phyloP scores from a whole-genome alignment of 352 stramenopile species.

The Blastocystis sp. region DNA sequence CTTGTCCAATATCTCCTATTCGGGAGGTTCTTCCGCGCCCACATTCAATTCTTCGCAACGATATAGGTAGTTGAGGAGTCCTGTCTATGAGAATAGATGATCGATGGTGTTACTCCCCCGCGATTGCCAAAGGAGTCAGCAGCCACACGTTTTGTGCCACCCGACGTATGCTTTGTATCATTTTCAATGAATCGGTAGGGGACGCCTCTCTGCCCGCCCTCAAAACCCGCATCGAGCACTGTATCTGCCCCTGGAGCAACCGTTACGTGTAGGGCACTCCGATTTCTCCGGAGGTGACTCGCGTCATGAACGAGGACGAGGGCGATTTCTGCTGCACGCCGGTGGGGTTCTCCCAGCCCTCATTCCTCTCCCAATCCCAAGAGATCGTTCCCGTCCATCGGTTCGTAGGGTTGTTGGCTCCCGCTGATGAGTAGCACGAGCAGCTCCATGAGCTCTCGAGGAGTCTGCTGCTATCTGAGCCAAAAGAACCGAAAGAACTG shows the following conservation, averaged over 20 bases:
- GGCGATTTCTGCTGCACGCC: constrained; percentile 21
- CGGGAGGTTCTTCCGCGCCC: no score
- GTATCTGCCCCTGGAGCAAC: background rate
- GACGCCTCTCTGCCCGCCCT: no score
- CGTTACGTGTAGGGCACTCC: background rate
- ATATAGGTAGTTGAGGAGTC: no score
- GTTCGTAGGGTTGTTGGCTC: constrained; percentile 14
- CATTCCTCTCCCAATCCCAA: constrained; percentile 17
- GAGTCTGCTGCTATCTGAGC: background rate
- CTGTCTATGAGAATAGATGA: no score
- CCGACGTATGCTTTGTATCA: no score
- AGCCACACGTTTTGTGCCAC: no score
- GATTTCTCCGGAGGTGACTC: background rate
- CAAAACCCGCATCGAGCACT: background rate
- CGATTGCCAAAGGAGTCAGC: no score
- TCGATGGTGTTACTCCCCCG: no score
- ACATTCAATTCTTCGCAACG: no score
- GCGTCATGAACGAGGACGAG: constrained; percentile 22
- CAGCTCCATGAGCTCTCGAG: background rate
- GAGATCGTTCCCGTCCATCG: constrained; percentile 29
- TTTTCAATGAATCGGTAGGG: no score
- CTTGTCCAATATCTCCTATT: no score
- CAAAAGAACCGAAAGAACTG: background rate
- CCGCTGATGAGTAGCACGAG: constrained; percentile 1
- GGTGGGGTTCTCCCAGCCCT: constrained; percentile 21